These are phyloP conservation scores for Talaromyces sp. DNA, from an alignment of 2,329 filamentous ascomycete genomes.

Conservation along the genomic window DNA sequence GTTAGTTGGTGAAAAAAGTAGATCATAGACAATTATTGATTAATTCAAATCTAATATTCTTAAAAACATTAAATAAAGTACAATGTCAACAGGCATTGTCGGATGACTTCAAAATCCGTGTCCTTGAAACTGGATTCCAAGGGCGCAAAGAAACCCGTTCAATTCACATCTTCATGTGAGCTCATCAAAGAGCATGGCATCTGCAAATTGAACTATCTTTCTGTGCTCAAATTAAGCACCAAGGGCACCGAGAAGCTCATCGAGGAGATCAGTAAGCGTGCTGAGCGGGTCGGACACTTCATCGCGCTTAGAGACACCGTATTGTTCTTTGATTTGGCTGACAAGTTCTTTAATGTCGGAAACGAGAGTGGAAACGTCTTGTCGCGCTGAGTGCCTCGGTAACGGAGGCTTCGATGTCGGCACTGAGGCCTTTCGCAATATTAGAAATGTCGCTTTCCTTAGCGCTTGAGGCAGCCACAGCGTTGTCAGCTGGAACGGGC, in stretches of 20 bases:
- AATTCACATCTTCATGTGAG: background rate
- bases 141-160: background rate
- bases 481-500: background rate
- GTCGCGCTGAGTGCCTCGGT: background rate
- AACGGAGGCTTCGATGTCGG: too few relatives aligned
- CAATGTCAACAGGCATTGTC: background rate
- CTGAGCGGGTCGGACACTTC: background rate
- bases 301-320: background rate
- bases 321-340: background rate
- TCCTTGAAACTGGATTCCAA: background rate
- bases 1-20: background rate
- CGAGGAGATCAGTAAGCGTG: background rate
- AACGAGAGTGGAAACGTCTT: background rate
- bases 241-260: background rate
- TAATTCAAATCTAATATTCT: background rate
- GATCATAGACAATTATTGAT: background rate
- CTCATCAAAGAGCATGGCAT: background rate
- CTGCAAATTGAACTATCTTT: background rate
- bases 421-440: background rate
- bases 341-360: background rate
- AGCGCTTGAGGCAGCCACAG: background rate
- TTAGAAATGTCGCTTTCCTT: background rate
- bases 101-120: background rate
- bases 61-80: background rate
- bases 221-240: background rate